phyloP scores from a whole-genome alignment of 495 filamentous ascomycete species.

The Sphaerosporella brunnea region DNA sequence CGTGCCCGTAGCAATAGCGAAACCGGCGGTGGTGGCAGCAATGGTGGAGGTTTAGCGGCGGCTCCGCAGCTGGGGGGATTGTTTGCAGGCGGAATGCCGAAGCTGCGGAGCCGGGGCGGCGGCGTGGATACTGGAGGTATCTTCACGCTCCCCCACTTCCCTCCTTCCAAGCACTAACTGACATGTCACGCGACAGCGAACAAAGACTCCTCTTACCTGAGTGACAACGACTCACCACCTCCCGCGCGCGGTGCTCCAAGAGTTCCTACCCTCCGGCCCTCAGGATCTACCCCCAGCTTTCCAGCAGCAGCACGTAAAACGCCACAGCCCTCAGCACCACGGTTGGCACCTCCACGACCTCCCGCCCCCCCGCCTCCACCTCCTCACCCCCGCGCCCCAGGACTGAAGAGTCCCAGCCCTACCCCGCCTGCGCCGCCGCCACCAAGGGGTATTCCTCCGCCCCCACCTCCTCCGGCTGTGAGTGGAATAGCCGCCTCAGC shows the following conservation, averaged over 20 bases:
- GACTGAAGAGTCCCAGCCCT: conserved; percentile 34
- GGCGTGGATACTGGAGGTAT: conserved; percentile 72
- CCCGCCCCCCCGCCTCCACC: conserved; percentile 21
- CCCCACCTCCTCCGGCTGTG: conserved; percentile 28
- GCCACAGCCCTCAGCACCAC: conserved; percentile 26
- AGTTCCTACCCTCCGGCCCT: conserved; percentile 34
- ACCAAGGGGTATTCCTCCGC: conserved; percentile 30
- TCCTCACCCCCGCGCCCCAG: conserved; percentile 31
- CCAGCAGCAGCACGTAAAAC: conserved; percentile 6
- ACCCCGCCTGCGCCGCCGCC: conserved; percentile 31
- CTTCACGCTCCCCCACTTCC: too few species aligned
- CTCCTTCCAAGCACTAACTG: too few species aligned
- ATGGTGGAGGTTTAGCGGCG: conserved; percentile 32
- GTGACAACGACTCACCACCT: conserved; percentile 50
- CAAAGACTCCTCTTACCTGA: conserved; percentile 56
- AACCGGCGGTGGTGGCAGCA: conserved; percentile 31
- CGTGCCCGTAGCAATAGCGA: too few species aligned
- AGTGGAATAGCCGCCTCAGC: not conserved
- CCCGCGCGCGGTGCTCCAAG: conserved; percentile 31
- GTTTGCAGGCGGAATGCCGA: conserved; percentile 90
- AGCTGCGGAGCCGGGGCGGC: conserved; percentile 68
- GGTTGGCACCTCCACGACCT: conserved; percentile 32
- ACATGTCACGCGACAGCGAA: too few species aligned
- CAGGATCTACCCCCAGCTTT: conserved; percentile 17
- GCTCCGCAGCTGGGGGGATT: conserved; percentile 75